A percentile compares a stretch with the other conserved stretches of the same genome.
Evolutionary conservation across 73 alveolate genomes (phyloP).

Genomic region (Tetrahymena malaccensis): DNA sequence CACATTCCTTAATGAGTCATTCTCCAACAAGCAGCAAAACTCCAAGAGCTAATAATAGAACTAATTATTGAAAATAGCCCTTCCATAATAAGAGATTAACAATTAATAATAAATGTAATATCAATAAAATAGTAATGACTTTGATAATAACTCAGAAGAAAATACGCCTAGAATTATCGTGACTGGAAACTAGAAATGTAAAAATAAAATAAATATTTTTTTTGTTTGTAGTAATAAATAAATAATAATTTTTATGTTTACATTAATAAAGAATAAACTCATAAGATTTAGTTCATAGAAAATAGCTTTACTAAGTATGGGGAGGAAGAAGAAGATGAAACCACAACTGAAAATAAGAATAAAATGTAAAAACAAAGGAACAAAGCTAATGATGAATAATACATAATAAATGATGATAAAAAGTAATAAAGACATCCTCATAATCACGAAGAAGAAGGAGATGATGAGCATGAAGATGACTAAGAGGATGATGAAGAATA

Average conservation of each 20-base stretch:
- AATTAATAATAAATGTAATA: background rate
- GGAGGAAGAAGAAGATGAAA: background rate
- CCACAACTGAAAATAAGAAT: background rate
- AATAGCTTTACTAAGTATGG: background rate
- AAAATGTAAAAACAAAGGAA: background rate
- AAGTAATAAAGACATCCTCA: background rate
- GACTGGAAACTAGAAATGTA: background rate
- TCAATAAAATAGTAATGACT: background rate
- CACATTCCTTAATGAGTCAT: background rate
- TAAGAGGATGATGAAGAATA: background rate
- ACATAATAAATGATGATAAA: background rate
- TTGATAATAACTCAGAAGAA: background rate
- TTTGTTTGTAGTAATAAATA: background rate
- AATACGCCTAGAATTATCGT: background rate
- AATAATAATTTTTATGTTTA: no score
- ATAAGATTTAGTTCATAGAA: background rate
- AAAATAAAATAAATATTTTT: background rate
- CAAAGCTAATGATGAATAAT: background rate
- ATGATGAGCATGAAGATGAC: background rate
- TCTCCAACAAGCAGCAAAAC: background rate
- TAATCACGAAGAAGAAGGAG: background rate
- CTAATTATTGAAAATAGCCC: background rate
- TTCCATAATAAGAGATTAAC: background rate
- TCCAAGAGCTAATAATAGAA: background rate
- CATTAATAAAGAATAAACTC: background rate